Evolutionary conservation across 148 eudicot genomes (phyloP).

Genomic region (Selenicereus undatus): DNA sequence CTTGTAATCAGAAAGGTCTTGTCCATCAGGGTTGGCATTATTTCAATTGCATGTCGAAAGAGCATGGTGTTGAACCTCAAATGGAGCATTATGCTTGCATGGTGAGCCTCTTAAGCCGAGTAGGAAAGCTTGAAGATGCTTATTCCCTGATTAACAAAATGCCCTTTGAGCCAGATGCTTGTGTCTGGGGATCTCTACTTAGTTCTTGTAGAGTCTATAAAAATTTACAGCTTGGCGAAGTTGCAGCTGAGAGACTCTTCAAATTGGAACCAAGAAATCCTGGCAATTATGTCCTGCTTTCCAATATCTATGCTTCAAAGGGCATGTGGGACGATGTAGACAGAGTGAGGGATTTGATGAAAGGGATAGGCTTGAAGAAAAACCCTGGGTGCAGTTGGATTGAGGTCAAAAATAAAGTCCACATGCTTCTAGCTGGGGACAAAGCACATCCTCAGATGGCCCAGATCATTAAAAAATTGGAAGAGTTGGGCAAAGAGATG

Average conservation of each 20-base stretch:
- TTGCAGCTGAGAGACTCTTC: conserved; percentile 58
- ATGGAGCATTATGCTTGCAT: conserved; percentile 72
- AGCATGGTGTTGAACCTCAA: conserved; percentile 46
- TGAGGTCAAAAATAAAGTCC: conserved; percentile 64
- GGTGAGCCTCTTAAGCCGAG: conserved; percentile 67
- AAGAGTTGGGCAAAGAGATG: conserved; percentile 47
- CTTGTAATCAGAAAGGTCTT: conserved; percentile 67
- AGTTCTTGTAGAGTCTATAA: conserved; percentile 58
- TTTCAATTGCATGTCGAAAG: conserved; percentile 48
- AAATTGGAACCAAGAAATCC: conserved; percentile 66
- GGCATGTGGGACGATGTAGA: conserved; percentile 56
- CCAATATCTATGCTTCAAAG: conserved; percentile 63
- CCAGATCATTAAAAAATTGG: conserved; percentile 44
- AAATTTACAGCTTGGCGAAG: conserved; percentile 47
- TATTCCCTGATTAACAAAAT: conserved; percentile 49
- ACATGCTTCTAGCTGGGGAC: conserved; percentile 69
- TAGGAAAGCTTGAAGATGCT: conserved; percentile 67
- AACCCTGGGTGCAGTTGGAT: conserved; percentile 86
- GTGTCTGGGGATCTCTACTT: conserved; percentile 75
- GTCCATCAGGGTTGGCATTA: conserved; percentile 43
- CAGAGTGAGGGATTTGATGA: conserved; percentile 56
- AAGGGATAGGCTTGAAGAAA: conserved; percentile 46
- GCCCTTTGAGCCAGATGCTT: conserved; percentile 67
- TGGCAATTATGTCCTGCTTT: conserved; percentile 60
- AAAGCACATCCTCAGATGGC: conserved; percentile 54